These are phyloP conservation scores for Scheffersomyces segobiensis DNA, from an alignment of 1,139 yeast species.

Conservation along the genomic window DNA sequence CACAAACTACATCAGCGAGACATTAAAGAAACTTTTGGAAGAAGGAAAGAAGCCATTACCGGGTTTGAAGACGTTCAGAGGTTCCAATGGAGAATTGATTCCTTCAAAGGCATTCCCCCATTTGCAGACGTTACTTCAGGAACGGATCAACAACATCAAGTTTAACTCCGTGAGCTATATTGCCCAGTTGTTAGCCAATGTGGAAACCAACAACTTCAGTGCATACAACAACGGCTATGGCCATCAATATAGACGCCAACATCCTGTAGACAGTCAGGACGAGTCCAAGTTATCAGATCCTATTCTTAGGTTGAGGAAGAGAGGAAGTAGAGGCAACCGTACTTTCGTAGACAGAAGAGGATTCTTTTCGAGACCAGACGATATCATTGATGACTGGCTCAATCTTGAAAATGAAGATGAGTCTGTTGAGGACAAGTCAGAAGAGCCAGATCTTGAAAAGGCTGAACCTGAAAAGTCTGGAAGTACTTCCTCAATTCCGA, in stretches of 20 bases:
- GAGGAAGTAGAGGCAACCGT: slow-evolving; percentile 74
- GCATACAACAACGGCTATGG: slow-evolving; percentile 49
- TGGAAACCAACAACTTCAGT: slow-evolving; percentile 46
- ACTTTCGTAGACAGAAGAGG: slow-evolving; percentile 72
- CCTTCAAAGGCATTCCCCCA: slow-evolving; percentile 48
- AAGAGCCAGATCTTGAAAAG: slow-evolving; percentile 4
- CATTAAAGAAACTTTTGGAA: slow-evolving; percentile 40
- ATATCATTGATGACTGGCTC: slow-evolving; percentile 39
- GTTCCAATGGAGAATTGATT: slow-evolving; percentile 44
- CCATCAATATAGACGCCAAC: slow-evolving; percentile 18
- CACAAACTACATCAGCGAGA: slow-evolving; percentile 50
- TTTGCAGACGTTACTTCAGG: slow-evolving; percentile 35
- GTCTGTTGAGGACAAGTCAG: slow-evolving; percentile 14
- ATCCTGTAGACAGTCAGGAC: slow-evolving; percentile 24
- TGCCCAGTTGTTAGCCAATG: slow-evolving; percentile 44
- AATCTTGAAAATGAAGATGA: slow-evolving; percentile 26
- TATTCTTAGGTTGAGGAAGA: slow-evolving; percentile 65
- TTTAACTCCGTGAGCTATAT: slow-evolving; percentile 34
- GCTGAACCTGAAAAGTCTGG: slow-evolving; percentile 2
- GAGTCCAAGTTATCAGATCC: slow-evolving; percentile 49
- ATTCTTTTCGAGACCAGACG: slow-evolving; percentile 32
- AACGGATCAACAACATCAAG: slow-evolving; percentile 26
- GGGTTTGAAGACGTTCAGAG: slow-evolving; percentile 47
- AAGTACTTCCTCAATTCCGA: slow-evolving; percentile 13
- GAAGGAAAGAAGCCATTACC: slow-evolving; percentile 44